Conservation (phyloP, 345 rosid genomes). For the Pelargonium nanum region DNA sequence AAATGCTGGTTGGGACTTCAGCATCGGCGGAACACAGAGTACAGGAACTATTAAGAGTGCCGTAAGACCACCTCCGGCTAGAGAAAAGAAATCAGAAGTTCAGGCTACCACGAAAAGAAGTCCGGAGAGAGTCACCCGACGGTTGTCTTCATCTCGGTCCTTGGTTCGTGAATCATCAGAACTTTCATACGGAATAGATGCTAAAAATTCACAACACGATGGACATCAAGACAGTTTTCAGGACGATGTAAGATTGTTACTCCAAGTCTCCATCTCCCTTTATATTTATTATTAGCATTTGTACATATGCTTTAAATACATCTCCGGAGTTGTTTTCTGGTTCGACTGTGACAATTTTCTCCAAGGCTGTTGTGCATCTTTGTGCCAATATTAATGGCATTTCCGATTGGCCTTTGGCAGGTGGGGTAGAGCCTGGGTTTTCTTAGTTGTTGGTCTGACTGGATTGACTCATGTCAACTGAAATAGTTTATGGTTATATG, state of each 20-base stretch:
- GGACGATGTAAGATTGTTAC: slow-evolving; percentile 54
- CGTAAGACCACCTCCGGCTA: slow-evolving; percentile 67
- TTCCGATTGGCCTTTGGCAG: no score
- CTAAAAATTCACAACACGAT: slow-evolving; percentile 43
- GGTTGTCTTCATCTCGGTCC: slow-evolving; percentile 38
- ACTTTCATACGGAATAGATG: slow-evolving; percentile 28
- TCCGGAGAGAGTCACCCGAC: slow-evolving; percentile 35
- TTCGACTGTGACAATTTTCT: no score
- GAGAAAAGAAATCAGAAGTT: slow-evolving; percentile 69
- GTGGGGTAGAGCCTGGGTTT: no score
- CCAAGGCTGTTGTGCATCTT: no score
- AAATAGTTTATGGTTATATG: no score
- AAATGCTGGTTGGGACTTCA: slow-evolving; percentile 97
- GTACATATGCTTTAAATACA: no score
- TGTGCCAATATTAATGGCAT: no score
- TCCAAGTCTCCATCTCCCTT: no score
- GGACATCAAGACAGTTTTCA: slow-evolving; percentile 23
- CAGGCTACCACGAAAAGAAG: slow-evolving; percentile 47
- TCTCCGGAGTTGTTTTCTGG: no score
- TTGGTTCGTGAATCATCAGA: slow-evolving; percentile 40
- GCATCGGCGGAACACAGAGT: slow-evolving; percentile 72
- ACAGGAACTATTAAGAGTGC: slow-evolving; percentile 62
- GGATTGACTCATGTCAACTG: no score
- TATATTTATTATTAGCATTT: no score
- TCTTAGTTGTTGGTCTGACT: no score